Percentiles rank a stretch among this genome's conserved stretches.
These are phyloP conservation scores for Pseudomassariella vexata DNA, from an alignment of 2,329 filamentous ascomycete genomes.

Conservation along the genomic window DNA sequence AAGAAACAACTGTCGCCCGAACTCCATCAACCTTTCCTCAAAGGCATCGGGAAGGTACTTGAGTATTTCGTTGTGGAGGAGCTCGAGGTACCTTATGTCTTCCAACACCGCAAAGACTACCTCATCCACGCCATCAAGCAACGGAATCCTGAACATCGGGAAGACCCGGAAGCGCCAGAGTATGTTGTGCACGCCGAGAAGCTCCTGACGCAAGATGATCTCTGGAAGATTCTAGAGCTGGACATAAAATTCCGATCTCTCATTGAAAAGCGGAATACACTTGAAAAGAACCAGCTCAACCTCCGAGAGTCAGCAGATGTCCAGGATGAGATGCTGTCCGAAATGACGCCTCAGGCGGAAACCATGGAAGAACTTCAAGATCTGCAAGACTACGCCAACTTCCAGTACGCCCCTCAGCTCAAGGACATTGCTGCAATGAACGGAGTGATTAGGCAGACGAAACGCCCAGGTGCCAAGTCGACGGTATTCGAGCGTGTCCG, in stretches of 20 bases:
- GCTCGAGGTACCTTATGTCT: slow-evolving; percentile 94
- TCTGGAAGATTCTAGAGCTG: slow-evolving; percentile 92
- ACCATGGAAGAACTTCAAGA: slow-evolving; percentile 96
- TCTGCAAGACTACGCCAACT: slow-evolving; percentile 92
- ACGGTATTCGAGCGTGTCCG: slow-evolving; percentile 80
- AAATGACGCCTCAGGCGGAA: slow-evolving; percentile 72
- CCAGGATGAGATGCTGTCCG: slow-evolving; percentile 70
- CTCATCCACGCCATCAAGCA: slow-evolving; percentile 81
- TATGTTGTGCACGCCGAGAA: slow-evolving; percentile 77
- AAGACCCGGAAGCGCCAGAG: slow-evolving; percentile 66
- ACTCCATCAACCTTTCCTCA: slow-evolving; percentile 76
- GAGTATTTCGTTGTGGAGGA: slow-evolving; percentile 94
- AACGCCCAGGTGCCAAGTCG: slow-evolving; percentile 78
- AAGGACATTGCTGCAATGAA: slow-evolving; percentile 69
- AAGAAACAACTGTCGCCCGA: slow-evolving; percentile 73
- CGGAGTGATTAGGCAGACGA: slow-evolving; percentile 58
- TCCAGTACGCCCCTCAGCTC: slow-evolving; percentile 79
- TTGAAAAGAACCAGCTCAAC: slow-evolving; percentile 73
- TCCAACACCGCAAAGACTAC: slow-evolving; percentile 97
- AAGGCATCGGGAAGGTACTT: slow-evolving; percentile 83
- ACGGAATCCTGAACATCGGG: slow-evolving; percentile 50
- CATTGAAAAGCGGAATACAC: slow-evolving; percentile 81
- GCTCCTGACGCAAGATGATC: slow-evolving; percentile 82
- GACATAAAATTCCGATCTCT: slow-evolving; percentile 94
- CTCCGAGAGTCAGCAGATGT: slow-evolving; percentile 57